Percentiles rank a stretch among this genome's conserved stretches.
Evolutionary conservation across 176 grass and related monocot genomes (phyloP).

Genomic region (Carex scoparia): DNA sequence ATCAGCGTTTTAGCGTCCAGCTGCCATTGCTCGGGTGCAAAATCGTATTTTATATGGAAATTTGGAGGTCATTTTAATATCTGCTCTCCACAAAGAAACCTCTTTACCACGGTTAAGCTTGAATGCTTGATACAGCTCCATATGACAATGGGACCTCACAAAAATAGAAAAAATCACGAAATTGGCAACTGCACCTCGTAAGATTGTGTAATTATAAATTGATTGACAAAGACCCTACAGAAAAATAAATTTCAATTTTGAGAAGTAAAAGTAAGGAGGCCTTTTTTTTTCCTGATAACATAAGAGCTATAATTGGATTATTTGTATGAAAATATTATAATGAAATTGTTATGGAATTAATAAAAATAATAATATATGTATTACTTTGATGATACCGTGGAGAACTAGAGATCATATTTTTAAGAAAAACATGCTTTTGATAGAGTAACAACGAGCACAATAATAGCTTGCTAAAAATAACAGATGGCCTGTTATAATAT

Average conservation of each 20-base stretch:
- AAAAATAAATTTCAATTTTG: neutral
- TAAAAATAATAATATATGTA: neutral
- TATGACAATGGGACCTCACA: neutral
- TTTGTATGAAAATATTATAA: neutral
- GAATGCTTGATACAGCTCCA: neutral
- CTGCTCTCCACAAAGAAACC: neutral
- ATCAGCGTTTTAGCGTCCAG: neutral
- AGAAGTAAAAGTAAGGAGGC: too few relatives aligned
- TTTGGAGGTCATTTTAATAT: neutral
- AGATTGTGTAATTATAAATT: neutral
- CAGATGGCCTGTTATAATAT: neutral
- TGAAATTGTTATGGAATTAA: neutral
- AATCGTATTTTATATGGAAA: constrained; percentile 1
- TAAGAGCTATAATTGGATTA: neutral
- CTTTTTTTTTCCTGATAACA: too few relatives aligned
- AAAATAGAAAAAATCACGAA: neutral
- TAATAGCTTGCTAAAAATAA: neutral
- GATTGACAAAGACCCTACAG: neutral
- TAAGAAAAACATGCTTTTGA: neutral
- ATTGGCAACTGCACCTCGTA: neutral
- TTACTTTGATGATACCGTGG: neutral
- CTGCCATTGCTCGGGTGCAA: neutral
- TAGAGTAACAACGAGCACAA: neutral
- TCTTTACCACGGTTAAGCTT: neutral
- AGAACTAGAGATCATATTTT: neutral